A percentile compares a stretch with the other conserved stretches of the same genome.
phyloP scores from a whole-genome alignment of 768 basidiomycete species.

The Serendipita vermifera region DNA sequence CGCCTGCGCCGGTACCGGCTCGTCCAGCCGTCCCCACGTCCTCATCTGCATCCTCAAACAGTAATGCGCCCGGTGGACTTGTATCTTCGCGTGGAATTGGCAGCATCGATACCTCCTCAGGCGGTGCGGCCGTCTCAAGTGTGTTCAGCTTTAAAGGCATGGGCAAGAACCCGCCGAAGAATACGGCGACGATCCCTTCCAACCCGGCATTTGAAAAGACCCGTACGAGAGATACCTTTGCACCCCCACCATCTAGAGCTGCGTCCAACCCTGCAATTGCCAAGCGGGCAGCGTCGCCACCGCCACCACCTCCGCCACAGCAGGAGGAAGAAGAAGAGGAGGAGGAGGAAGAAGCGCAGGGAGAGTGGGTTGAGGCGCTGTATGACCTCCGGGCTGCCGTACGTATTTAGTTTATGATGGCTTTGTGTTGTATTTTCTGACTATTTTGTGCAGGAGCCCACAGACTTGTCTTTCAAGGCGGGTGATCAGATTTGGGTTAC shows the following conservation, averaged over 20 bases:
- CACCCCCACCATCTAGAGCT: constrained; percentile 2
- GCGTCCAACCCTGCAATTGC: neutral
- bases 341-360: constrained; percentile 1
- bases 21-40: neutral
- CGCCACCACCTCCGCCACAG: neutral
- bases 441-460: neutral
- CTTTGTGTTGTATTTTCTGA: no score
- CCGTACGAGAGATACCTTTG: neutral
- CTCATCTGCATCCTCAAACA: neutral
- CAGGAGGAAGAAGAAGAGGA: neutral
- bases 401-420: no score
- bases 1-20: neutral
- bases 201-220: neutral
- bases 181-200: neutral
- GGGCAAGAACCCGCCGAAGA: neutral
- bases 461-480: constrained; percentile 3
- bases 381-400: neutral
- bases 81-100: neutral
- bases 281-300: neutral
- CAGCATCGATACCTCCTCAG: constrained; percentile 4
- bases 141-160: neutral
- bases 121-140: neutral
- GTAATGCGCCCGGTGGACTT: neutral
- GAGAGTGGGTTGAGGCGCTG: constrained; percentile 5
- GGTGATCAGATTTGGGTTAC: constrained; percentile 3